phyloP scores from a whole-genome alignment of 2,329 filamentous ascomycete genomes.

The Penicillium sp. region DNA sequence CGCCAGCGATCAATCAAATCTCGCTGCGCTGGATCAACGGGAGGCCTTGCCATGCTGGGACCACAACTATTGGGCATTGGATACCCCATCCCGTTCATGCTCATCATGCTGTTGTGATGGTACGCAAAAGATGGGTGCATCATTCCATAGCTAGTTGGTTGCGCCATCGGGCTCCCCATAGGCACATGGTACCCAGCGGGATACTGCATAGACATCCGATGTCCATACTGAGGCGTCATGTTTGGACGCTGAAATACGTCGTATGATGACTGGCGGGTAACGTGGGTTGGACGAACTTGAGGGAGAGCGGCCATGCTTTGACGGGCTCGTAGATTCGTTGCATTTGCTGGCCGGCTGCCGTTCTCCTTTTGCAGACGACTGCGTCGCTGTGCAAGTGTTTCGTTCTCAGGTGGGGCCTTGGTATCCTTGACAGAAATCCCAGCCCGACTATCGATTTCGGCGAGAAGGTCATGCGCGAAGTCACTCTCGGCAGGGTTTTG shows the following conservation, averaged over 20 bases:
- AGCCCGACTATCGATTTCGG: slow-evolving; percentile 35
- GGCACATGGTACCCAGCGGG: slow-evolving; percentile 17
- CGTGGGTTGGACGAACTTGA: slow-evolving; percentile 47
- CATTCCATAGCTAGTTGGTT: slow-evolving; percentile 25
- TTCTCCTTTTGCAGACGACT: slow-evolving; percentile 43
- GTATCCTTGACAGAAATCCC: slow-evolving; percentile 21
- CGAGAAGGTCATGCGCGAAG: slow-evolving; percentile 42
- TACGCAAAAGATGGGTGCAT: slow-evolving; percentile 20
- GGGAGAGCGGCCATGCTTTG: slow-evolving; percentile 48
- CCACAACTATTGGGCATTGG: slow-evolving; percentile 21
- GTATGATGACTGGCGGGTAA: slow-evolving; percentile 24
- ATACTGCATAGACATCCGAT: slow-evolving; percentile 31
- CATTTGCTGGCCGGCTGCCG: slow-evolving; percentile 15
- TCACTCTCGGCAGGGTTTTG: slow-evolving; percentile 33
- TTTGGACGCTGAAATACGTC: slow-evolving; percentile 17
- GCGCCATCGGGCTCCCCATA: slow-evolving; percentile 15
- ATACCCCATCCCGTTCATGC: slow-evolving; percentile 27
- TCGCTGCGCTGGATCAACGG: slow-evolving; percentile 48
- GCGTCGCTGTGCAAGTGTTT: slow-evolving; percentile 45
- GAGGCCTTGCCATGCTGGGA: slow-evolving; percentile 27
- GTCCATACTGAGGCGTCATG: slow-evolving; percentile 17
- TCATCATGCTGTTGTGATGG: slow-evolving; percentile 25
- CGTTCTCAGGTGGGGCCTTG: slow-evolving; percentile 31
- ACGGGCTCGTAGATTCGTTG: slow-evolving; percentile 31
- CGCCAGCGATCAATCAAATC: slow-evolving; percentile 58